Evolutionary conservation across 495 filamentous ascomycete species (phyloP), one percentile per base, ranked within the genome.

Genomic region (Penicillium ochrochloron): DNA sequence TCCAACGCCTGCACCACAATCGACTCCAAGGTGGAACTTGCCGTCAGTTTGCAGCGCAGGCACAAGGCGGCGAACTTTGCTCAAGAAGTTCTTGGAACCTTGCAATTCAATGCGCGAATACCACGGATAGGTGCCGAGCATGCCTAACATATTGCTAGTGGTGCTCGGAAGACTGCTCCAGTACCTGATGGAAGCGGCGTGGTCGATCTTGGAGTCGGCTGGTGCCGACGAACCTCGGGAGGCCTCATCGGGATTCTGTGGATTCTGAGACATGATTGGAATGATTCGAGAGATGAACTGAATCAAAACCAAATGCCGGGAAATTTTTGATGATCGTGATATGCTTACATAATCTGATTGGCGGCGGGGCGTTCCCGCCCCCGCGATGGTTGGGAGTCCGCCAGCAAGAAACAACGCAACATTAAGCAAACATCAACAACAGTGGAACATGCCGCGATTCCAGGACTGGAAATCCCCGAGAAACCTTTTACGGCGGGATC

Each of bases 91-190:
- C 65, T 84, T 82, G 12, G 90, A 94, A 21, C 89, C 89, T 68
- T 89, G 85, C 0, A 97, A 83, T 71, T 97, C 94, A 68, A 91
- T 83, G 59, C 86, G 84, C 33, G 86, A 89, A 72, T 94, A 84
- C 71, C 87, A 82, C 0, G 89, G 90, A 67, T 84, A 94, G 46
- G 91, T 90, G 68, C 93, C 76, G 0, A 98, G 89, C 90, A 97
- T 94, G 70, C 92, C 76, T 0, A 98, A 89, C 90, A 97, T 95
- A 66, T 91, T 90, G 70, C 88, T 85, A 57, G 88, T 82, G 61
- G 88, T 88, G 42, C 91, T 83, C n/a, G 87, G 79, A 62, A 92
- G 78, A 64, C 80, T 76, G 68, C 86, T 83, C 93, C 92, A 97
- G 83, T 97, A 97, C 27, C 64, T 59, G 53, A 79, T 68, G n/a